phyloP scores from a whole-genome alignment of 106 monocot species.

The Platanthera zijinensis region DNA sequence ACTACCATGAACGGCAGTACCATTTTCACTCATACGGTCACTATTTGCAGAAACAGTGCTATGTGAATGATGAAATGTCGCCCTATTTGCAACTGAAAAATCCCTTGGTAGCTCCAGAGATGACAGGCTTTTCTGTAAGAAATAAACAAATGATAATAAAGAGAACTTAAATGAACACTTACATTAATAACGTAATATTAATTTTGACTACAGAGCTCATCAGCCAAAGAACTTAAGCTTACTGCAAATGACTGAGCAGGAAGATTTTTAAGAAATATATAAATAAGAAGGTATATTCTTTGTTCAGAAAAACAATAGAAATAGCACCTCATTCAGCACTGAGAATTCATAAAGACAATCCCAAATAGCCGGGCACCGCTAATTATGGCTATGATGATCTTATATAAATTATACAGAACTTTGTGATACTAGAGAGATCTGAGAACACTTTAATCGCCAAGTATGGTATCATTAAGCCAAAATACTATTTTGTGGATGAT shows the following conservation, averaged over 20 bases:
- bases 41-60: conserved; percentile 29
- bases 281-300: neutral
- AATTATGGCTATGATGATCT: neutral
- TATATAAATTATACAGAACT: neutral
- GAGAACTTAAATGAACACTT: neutral
- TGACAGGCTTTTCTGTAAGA: conserved; percentile 80
- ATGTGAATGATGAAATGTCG: conserved; percentile 31
- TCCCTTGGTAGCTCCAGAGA: conserved; percentile 69
- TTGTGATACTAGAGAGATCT: no score
- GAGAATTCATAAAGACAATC: neutral
- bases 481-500: no score
- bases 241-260: neutral
- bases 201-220: neutral
- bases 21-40: conserved; percentile 36
- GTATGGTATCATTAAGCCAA: no score
- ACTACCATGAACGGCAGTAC: conserved; percentile 12
- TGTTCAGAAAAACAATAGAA: neutral
- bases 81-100: conserved; percentile 52
- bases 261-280: neutral
- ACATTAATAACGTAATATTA: neutral
- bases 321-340: neutral
- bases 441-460: no score
- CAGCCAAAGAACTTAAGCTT: neutral
- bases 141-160: neutral
- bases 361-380: neutral